Evolutionary conservation across 306 rosid genomes (phyloP).

Genomic region (Clitoria ternatea): DNA sequence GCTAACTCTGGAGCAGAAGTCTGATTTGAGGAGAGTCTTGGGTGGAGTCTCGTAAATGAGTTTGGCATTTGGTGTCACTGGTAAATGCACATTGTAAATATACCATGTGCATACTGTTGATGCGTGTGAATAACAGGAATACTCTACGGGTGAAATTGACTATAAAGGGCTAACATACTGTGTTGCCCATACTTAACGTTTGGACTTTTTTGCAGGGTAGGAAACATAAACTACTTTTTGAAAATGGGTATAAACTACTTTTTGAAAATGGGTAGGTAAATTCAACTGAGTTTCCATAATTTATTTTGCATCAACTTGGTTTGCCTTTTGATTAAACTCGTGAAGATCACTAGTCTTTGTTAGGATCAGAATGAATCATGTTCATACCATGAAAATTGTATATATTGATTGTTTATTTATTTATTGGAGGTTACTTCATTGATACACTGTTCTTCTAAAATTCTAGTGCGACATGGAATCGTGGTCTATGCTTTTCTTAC

Average conservation of each 20-base stretch:
- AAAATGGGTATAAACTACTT: conserved; percentile 5
- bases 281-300: not conserved
- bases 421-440: not conserved
- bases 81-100: conserved; percentile 29
- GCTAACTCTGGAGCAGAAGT: conserved; percentile 71
- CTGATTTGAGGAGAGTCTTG: conserved; percentile 76
- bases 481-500: not conserved
- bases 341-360: not conserved
- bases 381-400: conserved; percentile 22
- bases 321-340: conserved; percentile 13
- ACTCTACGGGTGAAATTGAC: conserved; percentile 10
- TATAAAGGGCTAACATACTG: not conserved
- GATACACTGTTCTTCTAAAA: not conserved
- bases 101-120: conserved; percentile 23
- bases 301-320: not conserved
- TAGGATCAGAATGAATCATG: not conserved
- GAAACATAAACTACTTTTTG: conserved; percentile 13
- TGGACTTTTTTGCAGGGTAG: conserved; percentile 33
- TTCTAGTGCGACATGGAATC: not conserved
- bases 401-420: conserved; percentile 18
- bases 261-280: conserved; percentile 18
- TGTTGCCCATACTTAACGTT: conserved; percentile 4
- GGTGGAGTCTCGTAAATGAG: conserved; percentile 52
- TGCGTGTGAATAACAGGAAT: conserved; percentile 39
- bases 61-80: conserved; percentile 18